Evolutionary conservation across 202 grass and related monocot species (phyloP), one percentile per base, ranked within the genome.

Genomic region (Digitaria exilis): DNA sequence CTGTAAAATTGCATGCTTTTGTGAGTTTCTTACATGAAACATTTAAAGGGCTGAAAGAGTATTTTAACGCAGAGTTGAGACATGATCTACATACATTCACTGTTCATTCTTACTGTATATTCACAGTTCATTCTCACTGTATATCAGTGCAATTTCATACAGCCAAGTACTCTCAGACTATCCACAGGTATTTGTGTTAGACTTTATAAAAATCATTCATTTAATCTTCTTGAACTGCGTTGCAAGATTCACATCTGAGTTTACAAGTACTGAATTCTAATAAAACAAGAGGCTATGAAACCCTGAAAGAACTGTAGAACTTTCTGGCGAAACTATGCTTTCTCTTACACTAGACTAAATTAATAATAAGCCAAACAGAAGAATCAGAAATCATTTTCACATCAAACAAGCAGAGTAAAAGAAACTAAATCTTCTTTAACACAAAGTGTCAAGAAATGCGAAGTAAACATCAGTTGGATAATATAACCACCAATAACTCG

Each of bases 1-100:
- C 96, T 98, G 88, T 30, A 69, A 69, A 46, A 72, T 79, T 34
- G 29, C 45, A 64, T 16, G 17, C 22, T 65, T 45, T 14, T 48
- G 12, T 81, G 31, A 78, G 32, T 26, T 71, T 80, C 56, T 75
- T 32, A 52, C 5, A 5, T 26, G 56, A 44, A 21, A 45, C 3
- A 84, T 13, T 28, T 68, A 55, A 15, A 37, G 43, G 24, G 5
- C 19, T 24, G 9, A 14, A 77, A 46, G 17, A 2, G 28, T 54
- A n/a, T 1, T 78, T 16, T 31, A 21, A 68, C 51, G 48, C n/a
- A 31, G 50, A 87, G n/a, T 19, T 41, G 18, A 52, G 9, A 3
- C 21, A 24, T 10, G 21, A 71, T 71, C 43, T 71, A 25, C 44
- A 19, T 29, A 70, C 22, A 70, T 46, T 70, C 65, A 24, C 3